Conservation (phyloP, 1,139 yeast species). For the Spencermartinsiella ligniputridi region DNA sequence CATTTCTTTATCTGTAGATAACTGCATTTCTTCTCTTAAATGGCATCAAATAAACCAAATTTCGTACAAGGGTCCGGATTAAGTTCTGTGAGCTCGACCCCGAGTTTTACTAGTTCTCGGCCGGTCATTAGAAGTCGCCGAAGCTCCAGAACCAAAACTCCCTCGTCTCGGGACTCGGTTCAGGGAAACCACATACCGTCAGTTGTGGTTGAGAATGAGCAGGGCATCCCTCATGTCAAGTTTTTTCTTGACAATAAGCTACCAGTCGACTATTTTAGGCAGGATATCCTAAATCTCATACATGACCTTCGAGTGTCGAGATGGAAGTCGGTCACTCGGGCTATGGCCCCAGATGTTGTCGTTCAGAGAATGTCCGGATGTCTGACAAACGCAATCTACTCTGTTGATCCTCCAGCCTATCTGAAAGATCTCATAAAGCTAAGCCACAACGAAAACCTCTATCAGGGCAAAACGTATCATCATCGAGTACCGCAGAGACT, state of each 20-base stretch:
- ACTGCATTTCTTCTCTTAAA: no score
- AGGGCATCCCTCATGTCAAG: slow-evolving; percentile 22
- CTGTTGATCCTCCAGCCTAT: slow-evolving; percentile 43
- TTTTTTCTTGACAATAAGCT: slow-evolving; percentile 58
- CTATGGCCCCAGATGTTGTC: slow-evolving; percentile 40
- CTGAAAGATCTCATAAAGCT: slow-evolving; percentile 28
- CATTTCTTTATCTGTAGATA: no score
- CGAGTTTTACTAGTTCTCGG: not conserved
- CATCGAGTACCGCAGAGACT: slow-evolving; percentile 42
- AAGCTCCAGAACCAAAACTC: not conserved
- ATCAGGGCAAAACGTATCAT: slow-evolving; percentile 24
- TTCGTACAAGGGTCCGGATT: not conserved
- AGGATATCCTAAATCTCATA: slow-evolving; percentile 65
- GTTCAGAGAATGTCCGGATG: slow-evolving; percentile 82
- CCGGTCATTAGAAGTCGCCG: not conserved
- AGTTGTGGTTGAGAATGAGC: slow-evolving; percentile 22
- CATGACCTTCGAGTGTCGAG: slow-evolving; percentile 64
- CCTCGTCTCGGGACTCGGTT: not conserved
- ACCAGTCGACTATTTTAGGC: slow-evolving; percentile 79
- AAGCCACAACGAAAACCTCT: slow-evolving; percentile 12
- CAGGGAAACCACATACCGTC: not conserved
- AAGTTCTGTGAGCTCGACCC: not conserved
- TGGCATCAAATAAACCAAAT: no score
- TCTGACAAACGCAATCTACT: slow-evolving; percentile 82
- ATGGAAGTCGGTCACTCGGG: slow-evolving; percentile 55